Evolutionary conservation across 2,329 filamentous ascomycete genomes (phyloP).

Genomic region (Cercospora berteroae): DNA sequence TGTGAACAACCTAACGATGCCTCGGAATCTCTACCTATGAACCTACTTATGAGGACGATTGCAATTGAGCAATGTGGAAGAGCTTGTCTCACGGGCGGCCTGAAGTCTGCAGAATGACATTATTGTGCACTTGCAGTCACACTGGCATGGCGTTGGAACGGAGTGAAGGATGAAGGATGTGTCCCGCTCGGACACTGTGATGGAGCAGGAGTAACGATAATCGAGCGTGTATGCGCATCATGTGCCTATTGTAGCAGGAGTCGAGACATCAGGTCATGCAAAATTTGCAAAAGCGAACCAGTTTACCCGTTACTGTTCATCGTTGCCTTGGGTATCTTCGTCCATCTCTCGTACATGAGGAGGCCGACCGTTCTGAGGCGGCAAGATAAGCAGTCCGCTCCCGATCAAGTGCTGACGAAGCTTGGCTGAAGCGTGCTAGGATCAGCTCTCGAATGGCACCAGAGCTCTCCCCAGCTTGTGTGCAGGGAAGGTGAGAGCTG

Average conservation of each 20-base stretch:
- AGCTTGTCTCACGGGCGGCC: neutral
- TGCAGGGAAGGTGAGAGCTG: neutral
- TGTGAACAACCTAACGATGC: constrained; percentile 6
- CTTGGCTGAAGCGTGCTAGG: neutral
- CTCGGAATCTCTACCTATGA: constrained; percentile 1
- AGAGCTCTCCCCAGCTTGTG: neutral
- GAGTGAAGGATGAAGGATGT: neutral
- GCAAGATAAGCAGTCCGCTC: neutral
- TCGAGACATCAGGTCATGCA: constrained; percentile 2
- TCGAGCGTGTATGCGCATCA: constrained; percentile 4
- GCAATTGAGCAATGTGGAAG: neutral
- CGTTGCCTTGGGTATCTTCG: neutral
- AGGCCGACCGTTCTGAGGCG: neutral
- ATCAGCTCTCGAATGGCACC: neutral
- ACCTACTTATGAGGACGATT: constrained; percentile 1
- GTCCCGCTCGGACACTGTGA: neutral
- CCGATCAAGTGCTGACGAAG: neutral
- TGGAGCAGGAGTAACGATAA: neutral
- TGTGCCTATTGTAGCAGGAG: constrained; percentile 9
- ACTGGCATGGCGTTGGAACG: constrained; percentile 8
- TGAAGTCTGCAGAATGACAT: neutral
- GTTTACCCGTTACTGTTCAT: neutral
- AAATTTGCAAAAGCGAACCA: constrained; percentile 5
- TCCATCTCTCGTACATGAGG: neutral
- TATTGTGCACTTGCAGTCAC: neutral